Evolutionary conservation across 1,284 basidiomycete genomes (phyloP), one percentile per base, ranked within the genome.

Genomic region (Moesziomyces antarcticus): DNA sequence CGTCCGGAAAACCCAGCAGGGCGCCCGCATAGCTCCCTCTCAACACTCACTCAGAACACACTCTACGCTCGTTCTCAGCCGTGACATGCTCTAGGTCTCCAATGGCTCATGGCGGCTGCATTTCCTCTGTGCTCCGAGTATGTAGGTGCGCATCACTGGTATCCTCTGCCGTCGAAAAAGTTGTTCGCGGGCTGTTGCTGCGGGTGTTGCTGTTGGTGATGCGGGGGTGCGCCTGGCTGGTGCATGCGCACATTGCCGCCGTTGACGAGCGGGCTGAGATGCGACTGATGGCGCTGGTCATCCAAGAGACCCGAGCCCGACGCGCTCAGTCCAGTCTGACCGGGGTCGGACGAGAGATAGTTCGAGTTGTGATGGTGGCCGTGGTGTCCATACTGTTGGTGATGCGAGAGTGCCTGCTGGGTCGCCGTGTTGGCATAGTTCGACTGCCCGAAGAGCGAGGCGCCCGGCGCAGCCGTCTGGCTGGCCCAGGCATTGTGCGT

Each of bases 201-300:
- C 13, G 37, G 51, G 11, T 55, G 52, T 7, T 22, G 44, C 7
- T 41, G 51, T 21, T 47, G 44, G 9, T 40, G 46, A 20, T 49
- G 51, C 47, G 52, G 35, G 51, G 62, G 35, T 56, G 69, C 41
- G 55, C 50, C 50, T 3, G 35, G 58, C 14, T 44, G 63, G 33
- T 72, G 63, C 63, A 72, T 66, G 4, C 71, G 51, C 16, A 73
- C 61, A n/a, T 52, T 60, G 5, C 65, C 65, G 3, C 69, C 63
- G 22, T 73, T 68, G 11, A 73, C 57, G 41, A 73, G 47, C 16
- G 70, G 70, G 21, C 64, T 68, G 30, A 73, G 45, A 46, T 73
- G 71, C 48, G 71, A 73, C 25, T 64, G 65, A 40, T 73, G 71
- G 4, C 65, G 27, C 21, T 57, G 53, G 21, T 68, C 65, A 33